Evolutionary conservation across 345 rosid species (phyloP), one percentile per base, ranked within the genome.

Genomic region (Cochlearia excelsa): DNA sequence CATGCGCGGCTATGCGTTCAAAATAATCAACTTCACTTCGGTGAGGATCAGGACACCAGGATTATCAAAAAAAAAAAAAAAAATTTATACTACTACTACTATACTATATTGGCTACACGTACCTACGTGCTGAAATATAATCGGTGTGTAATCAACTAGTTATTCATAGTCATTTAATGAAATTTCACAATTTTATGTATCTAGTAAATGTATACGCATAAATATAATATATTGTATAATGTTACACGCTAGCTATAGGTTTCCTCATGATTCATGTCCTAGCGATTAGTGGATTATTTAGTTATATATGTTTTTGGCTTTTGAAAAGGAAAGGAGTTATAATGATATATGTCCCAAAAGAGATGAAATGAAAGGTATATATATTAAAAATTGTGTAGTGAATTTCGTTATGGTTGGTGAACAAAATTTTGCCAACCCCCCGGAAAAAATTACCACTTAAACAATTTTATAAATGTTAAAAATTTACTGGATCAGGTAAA

Each of bases 341-440:
- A 61, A 55, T 69, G 68, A 61, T 54, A 42, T 54, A 34, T 56
- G 47, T 50, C 55, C 59, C 74, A 56, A 69, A 69, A 27, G 41
- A 69, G 67, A 61, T 61, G 62, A 61, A 60, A 54, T 46, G 41
- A 68, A 33, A 69, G 67, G 57, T 33, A 27, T 51, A 54, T 56
- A 69, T 50, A 23, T 69, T 69, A 63, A 56, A 69, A 42, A 54
- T 49, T 69, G 53, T 62, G 53, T 68, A 42, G 68, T 69, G 40
- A 69, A 69, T 64, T 72, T 70, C 48, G 77, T 74, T 71, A 78
- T 69, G 79, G 80, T 80, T 68, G 80, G 80, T 75, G 58, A 76
- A 72, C 80, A 65, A 69, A 70, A 62, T 49, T 62, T 64, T 59
- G 77, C 76, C 78, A 67, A 77, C 75, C 74, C 68, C 48, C 30